Evolutionary conservation across 306 rosid genomes (phyloP).

Genomic region (Cucurbita ficifolia): DNA sequence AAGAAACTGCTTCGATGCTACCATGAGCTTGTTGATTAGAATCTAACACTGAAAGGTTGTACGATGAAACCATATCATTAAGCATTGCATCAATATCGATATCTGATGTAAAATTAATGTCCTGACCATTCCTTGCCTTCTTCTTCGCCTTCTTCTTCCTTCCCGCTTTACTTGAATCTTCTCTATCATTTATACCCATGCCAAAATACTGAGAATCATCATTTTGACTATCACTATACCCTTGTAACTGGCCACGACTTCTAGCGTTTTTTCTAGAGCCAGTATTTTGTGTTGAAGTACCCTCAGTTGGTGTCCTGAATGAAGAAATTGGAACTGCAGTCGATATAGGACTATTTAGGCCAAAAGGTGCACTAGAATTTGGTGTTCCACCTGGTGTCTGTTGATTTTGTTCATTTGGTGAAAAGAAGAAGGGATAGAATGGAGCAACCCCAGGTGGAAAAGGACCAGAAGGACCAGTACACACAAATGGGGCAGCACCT

Average conservation of each 20-base stretch:
- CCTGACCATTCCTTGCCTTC: conserved; percentile 24
- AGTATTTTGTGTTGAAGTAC: conserved; percentile 16
- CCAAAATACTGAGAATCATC: conserved; percentile 11
- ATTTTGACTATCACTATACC: conserved; percentile 15
- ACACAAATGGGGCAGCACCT: conserved; percentile 77
- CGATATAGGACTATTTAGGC: conserved; percentile 23
- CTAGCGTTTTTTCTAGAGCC: conserved; percentile 19
- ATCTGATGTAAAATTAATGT: conserved; percentile 14
- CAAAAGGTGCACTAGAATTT: conserved; percentile 12
- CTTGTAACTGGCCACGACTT: conserved; percentile 34
- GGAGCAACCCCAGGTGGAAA: conserved; percentile 67
- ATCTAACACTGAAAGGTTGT: conserved; percentile 28
- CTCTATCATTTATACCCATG: conserved; percentile 16
- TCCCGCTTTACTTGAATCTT: conserved; percentile 22
- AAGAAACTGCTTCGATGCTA: conserved; percentile 28
- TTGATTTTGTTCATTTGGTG: conserved; percentile 38
- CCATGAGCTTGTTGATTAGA: conserved; percentile 40
- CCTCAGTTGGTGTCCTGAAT: conserved; percentile 36
- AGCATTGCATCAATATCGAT: conserved; percentile 37
- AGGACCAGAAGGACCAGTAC: conserved; percentile 82
- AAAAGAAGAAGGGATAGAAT: conserved; percentile 54
- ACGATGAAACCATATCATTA: conserved; percentile 29
- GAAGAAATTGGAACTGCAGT: conserved; percentile 64
- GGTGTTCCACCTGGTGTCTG: conserved; percentile 19
- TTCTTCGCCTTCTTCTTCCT: conserved; percentile 21